These are phyloP conservation scores for Rhynchospora breviuscula DNA, from an alignment of 176 grass and related monocot genomes.

Conservation along the genomic window DNA sequence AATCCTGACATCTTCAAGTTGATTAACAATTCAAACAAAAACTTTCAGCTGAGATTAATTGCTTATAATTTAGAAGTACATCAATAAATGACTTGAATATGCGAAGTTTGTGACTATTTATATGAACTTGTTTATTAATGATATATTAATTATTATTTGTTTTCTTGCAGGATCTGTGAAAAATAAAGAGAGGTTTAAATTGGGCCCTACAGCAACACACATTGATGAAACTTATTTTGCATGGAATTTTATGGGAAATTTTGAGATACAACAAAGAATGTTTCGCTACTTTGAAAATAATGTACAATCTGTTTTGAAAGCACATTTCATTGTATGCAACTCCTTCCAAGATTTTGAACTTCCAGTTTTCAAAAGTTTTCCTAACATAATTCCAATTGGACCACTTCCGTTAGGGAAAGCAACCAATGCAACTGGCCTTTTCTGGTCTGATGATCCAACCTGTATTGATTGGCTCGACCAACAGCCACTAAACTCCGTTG, in stretches of 20 bases:
- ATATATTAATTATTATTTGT: background rate
- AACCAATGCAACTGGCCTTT: background rate
- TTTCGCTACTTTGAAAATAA: too few relatives aligned
- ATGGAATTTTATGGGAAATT: too few relatives aligned
- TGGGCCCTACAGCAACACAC: background rate
- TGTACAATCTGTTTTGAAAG: too few relatives aligned
- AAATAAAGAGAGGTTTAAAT: background rate
- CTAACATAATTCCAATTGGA: constrained; percentile 6
- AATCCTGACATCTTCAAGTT: background rate
- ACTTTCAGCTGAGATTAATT: background rate
- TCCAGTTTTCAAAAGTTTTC: constrained; percentile 24
- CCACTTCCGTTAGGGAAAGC: constrained; percentile 19
- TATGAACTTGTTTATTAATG: background rate
- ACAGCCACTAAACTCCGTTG: too few relatives aligned
- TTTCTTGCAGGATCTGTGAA: background rate
- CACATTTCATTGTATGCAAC: constrained; percentile 43
- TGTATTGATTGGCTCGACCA: constrained; percentile 53
- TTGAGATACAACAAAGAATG: too few relatives aligned
- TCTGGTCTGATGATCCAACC: constrained; percentile 40
- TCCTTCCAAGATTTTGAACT: constrained; percentile 43
- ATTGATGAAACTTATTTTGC: background rate
- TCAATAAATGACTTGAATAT: background rate
- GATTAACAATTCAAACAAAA: background rate
- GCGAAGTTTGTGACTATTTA: background rate
- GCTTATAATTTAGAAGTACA: background rate